Evolutionary conservation across 2,329 filamentous ascomycete genomes (phyloP).

Genomic region (Pestalotiopsis sp.): DNA sequence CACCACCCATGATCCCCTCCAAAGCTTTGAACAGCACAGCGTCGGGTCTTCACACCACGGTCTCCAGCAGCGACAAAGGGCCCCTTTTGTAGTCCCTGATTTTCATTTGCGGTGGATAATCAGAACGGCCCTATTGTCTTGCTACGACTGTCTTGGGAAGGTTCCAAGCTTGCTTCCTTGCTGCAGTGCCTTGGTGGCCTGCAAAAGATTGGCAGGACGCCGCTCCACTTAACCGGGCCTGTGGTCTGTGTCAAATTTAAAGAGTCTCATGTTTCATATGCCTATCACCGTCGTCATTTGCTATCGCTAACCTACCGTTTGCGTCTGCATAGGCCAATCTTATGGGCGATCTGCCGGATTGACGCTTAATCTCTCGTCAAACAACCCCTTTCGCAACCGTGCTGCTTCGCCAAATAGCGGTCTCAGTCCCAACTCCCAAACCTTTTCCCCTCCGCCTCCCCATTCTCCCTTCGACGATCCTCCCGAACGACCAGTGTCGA

Average conservation of each 20-base stretch:
- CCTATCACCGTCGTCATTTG: constrained; percentile 42
- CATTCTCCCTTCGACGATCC: constrained; percentile 63
- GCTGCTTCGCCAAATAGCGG: constrained; percentile 57
- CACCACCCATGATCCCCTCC: neutral
- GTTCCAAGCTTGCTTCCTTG: constrained; percentile 10
- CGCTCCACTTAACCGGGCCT: constrained; percentile 40
- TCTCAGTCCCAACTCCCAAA: constrained; percentile 13
- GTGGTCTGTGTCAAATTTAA: constrained; percentile 45
- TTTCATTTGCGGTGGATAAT: constrained; percentile 7
- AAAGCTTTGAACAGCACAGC: neutral
- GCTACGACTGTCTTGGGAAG: constrained; percentile 6
- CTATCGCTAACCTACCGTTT: constrained; percentile 26
- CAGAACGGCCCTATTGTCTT: constrained; percentile 2
- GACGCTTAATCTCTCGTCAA: constrained; percentile 72
- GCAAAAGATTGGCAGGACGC: constrained; percentile 11
- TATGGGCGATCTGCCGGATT: constrained; percentile 53
- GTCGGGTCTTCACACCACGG: constrained; percentile 10
- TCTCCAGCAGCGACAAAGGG: constrained; percentile 16
- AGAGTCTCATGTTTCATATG: constrained; percentile 48
- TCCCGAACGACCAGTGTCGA: constrained; percentile 63
- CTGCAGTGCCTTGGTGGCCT: neutral
- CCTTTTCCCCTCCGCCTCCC: constrained; percentile 39
- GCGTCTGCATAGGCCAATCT: constrained; percentile 37
- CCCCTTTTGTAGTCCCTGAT: constrained; percentile 6
- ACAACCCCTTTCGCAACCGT: constrained; percentile 80